Evolutionary conservation across 805 yeast species (phyloP).

Genomic region (Wickerhamomyces ciferrii): DNA sequence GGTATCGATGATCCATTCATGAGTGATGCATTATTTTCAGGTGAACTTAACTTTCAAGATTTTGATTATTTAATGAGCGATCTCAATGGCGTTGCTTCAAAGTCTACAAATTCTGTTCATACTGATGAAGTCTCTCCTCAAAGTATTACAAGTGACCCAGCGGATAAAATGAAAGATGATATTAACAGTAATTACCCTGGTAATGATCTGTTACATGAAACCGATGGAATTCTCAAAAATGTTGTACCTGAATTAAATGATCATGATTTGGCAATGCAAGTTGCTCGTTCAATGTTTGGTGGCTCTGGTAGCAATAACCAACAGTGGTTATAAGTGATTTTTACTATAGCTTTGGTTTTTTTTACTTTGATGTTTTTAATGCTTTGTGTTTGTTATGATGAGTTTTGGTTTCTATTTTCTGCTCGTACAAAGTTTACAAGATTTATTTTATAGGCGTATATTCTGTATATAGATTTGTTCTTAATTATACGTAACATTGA

Average conservation of each 20-base stretch:
- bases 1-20: conserved; percentile 20
- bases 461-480: background rate
- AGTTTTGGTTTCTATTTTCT: too few relatives aligned
- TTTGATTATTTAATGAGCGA: background rate
- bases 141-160: conserved; percentile 4
- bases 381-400: background rate
- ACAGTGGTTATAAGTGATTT: background rate
- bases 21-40: conserved; percentile 2
- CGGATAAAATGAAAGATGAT: background rate
- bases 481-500: background rate
- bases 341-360: background rate
- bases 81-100: background rate
- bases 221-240: background rate
- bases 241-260: conserved; percentile 4
- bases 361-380: background rate
- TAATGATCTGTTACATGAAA: background rate
- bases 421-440: background rate
- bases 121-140: conserved; percentile 16
- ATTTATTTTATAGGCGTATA: too few relatives aligned
- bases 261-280: conserved; percentile 19
- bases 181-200: background rate
- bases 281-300: conserved; percentile 23
- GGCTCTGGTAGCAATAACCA: conserved; percentile 2
- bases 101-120: background rate
- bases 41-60: background rate